Conservation (phyloP, 805 yeast species). For the Candida alai region DNA sequence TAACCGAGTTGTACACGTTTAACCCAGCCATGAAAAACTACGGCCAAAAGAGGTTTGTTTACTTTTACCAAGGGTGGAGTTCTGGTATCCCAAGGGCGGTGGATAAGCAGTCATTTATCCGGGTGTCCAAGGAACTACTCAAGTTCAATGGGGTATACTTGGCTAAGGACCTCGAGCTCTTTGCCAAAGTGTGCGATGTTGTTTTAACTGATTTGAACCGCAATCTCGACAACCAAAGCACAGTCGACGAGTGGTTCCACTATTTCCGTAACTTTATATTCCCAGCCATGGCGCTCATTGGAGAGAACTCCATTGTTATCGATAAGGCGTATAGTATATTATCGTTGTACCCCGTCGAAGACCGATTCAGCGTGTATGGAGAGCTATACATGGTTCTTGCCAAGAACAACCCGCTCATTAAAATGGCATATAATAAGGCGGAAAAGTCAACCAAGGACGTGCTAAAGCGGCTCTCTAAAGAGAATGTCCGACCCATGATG, state of each 20-base stretch:
- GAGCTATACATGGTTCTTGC: conserved; percentile 60
- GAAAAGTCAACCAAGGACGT: conserved; percentile 77
- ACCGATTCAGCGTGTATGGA: conserved; percentile 75
- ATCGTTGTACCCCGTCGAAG: conserved; percentile 51
- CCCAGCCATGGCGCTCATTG: conserved; percentile 54
- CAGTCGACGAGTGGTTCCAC: conserved; percentile 45
- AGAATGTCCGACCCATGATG: conserved; percentile 70
- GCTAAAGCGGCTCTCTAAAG: conserved; percentile 77
- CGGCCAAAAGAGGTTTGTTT: conserved; percentile 23
- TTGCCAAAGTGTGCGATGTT: conserved; percentile 62
- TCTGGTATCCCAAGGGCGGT: conserved; percentile 33
- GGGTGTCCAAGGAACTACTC: conserved; percentile 47
- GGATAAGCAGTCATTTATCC: conserved; percentile 42
- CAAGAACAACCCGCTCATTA: conserved; percentile 53
- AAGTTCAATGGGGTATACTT: conserved; percentile 54
- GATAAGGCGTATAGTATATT: conserved; percentile 59
- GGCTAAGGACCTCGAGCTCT: conserved; percentile 43
- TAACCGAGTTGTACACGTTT: conserved; percentile 21
- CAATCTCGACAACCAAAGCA: conserved; percentile 12
- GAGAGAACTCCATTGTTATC: conserved; percentile 54
- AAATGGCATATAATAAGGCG: conserved; percentile 58
- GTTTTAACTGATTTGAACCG: conserved; percentile 36
- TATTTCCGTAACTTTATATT: conserved; percentile 63
- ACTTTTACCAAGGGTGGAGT: conserved; percentile 52
- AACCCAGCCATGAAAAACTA: conserved; percentile 25